Percentiles rank a stretch among this genome's conserved stretches.
These are phyloP conservation scores for Geosmithia flava DNA, from an alignment of 2,329 filamentous ascomycete genomes.

Conservation along the genomic window DNA sequence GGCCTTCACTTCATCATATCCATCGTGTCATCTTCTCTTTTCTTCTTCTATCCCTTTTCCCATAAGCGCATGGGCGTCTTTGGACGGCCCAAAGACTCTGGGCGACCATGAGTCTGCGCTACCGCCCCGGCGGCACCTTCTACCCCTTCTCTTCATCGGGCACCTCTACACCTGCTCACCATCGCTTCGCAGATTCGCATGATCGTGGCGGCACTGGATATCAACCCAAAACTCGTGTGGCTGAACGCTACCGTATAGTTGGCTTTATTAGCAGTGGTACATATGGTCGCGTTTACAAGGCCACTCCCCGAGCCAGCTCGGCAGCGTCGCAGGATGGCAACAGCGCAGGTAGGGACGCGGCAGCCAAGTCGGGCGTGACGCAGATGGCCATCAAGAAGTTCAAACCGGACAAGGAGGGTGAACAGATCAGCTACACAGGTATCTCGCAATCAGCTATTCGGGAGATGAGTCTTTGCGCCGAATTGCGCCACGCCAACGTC, in stretches of 20 bases:
- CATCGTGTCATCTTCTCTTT: not conserved
- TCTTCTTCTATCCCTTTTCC: not conserved
- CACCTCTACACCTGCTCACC: constrained; percentile 19
- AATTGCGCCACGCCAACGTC: constrained; percentile 79
- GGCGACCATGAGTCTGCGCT: constrained; percentile 18
- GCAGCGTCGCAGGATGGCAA: constrained; percentile 1
- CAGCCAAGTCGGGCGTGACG: constrained; percentile 33
- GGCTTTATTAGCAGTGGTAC: constrained; percentile 98
- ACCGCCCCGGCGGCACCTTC: constrained; percentile 14
- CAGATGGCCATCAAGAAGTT: constrained; percentile 99
- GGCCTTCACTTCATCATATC: not conserved
- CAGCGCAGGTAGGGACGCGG: not conserved
- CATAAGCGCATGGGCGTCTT: not conserved
- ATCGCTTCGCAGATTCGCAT: constrained; percentile 31
- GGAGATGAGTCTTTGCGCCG: constrained; percentile 94
- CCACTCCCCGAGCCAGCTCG: constrained; percentile 45
- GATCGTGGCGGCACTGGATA: constrained; percentile 35
- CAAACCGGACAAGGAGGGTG: constrained; percentile 97
- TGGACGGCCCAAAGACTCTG: not conserved
- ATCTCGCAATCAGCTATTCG: constrained; percentile 95
- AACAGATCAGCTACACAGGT: constrained; percentile 86
- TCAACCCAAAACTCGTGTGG: constrained; percentile 73
- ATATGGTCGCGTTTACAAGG: constrained; percentile 97
- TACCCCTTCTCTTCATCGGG: constrained; percentile 9
- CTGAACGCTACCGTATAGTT: constrained; percentile 89